Evolutionary conservation across 352 stramenopile genomes (phyloP).

Genomic region (Vaucheria bursata): DNA sequence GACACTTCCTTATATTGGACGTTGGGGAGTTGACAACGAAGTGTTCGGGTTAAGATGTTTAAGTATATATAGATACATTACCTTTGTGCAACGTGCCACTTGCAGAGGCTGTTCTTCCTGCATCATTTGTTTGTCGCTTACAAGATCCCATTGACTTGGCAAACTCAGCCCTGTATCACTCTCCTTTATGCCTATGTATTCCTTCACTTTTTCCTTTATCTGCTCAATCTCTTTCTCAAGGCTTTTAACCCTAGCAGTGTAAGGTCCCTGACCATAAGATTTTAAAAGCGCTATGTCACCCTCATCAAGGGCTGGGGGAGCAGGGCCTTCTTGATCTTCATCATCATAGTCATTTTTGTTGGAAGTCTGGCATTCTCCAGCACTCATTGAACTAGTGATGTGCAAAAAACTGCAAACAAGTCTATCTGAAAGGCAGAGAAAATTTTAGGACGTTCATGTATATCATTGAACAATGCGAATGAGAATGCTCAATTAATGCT

Average conservation of each 20-base stretch:
- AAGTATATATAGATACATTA: too few relatives aligned
- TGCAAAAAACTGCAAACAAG: background rate
- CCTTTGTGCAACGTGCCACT: conserved; percentile 32
- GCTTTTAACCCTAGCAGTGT: conserved; percentile 88
- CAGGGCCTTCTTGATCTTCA: conserved; percentile 66
- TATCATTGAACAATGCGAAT: too few relatives aligned
- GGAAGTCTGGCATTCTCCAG: conserved; percentile 85
- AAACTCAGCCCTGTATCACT: conserved; percentile 95
- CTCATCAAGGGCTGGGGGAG: conserved; percentile 54
- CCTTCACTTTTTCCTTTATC: conserved; percentile 52
- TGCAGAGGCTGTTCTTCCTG: conserved; percentile 92
- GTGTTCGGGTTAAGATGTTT: too few relatives aligned
- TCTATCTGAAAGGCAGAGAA: background rate
- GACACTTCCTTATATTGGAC: too few relatives aligned
- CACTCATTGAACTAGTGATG: background rate
- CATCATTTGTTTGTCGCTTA: conserved; percentile 99
- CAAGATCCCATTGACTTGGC: conserved; percentile 96
- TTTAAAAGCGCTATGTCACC: conserved; percentile 97
- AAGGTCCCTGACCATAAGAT: conserved; percentile 92
- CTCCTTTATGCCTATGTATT: conserved; percentile 96
- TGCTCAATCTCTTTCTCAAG: conserved; percentile 96
- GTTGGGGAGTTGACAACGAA: too few relatives aligned
- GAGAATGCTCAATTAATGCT: too few relatives aligned
- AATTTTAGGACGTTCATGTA: too few relatives aligned
- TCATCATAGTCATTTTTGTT: conserved; percentile 92